Base-by-base conservation (phyloP, 2,329 filamentous ascomycete species). In the Whalleya microplaca region DNA sequence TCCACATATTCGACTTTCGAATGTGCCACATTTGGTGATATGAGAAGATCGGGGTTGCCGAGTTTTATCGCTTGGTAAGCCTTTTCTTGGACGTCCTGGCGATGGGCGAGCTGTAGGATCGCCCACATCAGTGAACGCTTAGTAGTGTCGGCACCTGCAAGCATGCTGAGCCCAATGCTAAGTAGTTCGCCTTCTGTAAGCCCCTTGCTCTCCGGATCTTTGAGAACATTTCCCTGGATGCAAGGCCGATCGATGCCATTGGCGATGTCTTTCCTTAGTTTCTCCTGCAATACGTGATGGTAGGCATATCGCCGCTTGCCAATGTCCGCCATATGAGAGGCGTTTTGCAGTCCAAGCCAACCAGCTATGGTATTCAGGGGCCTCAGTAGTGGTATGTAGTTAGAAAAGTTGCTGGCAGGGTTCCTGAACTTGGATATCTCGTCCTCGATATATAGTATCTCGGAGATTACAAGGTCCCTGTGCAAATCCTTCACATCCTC, bases 161-260 rank as follows among this genome's bases (percentile, higher is more conserved):
- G 61, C 86, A 89, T 89, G 48, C 85, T 88, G 45, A 89, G 72
- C 64, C 85, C 85, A 62, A 89, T 85, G 2, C 84, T 87, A 70
- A 87, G 86, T 51, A 88, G 78, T 69, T 89, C 86, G 18, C 81
- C 85, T 81, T 85, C 82, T 58, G 83, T 87, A 21, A 89, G 69
- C 2, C 64, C 62, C 64, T 86, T 87, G 1, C 84, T 84, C 52
- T 88, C 86, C 0, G 85, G 84, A 49, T 88, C 86, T 59, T 87
- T 86, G 41, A 89, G 73, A 41, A 89, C 85, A 63, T 88, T 87
- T 0, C 85, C 86, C 4, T 82, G 85, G 60, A 89, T 89, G 66
- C 86, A 89, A 2, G 86, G 85, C 64, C 83, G 84, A 64, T 89
- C 85, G 0, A 82, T 86, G 0, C 85, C 85, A 27, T 82, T 79